A percentile compares a stretch with the other conserved stretches of the same genome.
Evolutionary conservation across 179 eudicot species (phyloP).

Genomic region (Camellia oleifera): DNA sequence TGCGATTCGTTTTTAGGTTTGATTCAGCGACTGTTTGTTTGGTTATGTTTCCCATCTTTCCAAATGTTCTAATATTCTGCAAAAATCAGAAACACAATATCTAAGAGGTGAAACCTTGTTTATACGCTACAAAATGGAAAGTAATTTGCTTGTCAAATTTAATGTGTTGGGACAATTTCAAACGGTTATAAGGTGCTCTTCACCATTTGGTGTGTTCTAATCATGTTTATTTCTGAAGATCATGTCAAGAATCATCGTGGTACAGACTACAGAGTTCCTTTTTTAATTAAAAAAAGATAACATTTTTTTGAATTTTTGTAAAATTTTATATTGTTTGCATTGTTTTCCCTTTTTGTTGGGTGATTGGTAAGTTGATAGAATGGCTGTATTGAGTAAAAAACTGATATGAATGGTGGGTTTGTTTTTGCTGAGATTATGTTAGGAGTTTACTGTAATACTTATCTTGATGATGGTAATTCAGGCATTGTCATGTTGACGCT

Average conservation of each 20-base stretch:
- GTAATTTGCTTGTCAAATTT: background rate
- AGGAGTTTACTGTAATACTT: background rate
- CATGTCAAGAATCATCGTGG: background rate
- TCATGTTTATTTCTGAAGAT: background rate
- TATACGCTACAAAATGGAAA: background rate
- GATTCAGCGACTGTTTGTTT: background rate
- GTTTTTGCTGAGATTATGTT: background rate
- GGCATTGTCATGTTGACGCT: constrained; percentile 19
- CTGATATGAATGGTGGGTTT: background rate
- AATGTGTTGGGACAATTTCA: background rate
- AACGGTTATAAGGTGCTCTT: background rate
- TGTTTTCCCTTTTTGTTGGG: background rate
- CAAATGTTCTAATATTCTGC: background rate
- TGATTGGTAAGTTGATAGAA: background rate
- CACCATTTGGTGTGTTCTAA: background rate
- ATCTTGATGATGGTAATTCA: constrained; percentile 17
- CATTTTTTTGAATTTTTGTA: background rate
- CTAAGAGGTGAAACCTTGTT: background rate
- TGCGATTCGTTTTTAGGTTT: background rate
- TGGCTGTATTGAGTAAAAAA: background rate
- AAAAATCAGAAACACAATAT: background rate
- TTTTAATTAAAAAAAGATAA: background rate
- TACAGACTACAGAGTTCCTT: too few species aligned
- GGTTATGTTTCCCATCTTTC: background rate
- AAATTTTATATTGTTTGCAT: background rate